Conservation (phyloP, 768 basidiomycete genomes). For the Lactarius vividus region DNA sequence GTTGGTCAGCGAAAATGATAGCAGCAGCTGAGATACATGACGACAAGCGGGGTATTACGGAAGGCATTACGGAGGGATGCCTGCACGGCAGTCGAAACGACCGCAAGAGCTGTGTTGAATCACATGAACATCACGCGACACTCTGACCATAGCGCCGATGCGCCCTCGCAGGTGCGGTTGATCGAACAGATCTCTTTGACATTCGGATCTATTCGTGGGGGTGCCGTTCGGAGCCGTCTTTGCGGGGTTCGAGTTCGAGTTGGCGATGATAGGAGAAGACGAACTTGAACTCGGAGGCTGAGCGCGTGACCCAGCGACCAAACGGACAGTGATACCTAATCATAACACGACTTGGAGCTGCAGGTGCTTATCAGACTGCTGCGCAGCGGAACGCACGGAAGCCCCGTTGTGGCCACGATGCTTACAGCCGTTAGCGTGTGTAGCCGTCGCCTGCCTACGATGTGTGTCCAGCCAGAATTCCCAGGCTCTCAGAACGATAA, state of each 20-base stretch:
- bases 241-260: neutral
- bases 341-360: neutral
- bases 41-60: neutral
- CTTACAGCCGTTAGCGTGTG: neutral
- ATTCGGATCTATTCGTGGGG: neutral
- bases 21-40: neutral
- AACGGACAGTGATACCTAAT: neutral
- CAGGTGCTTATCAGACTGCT: neutral
- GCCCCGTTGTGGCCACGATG: conserved; percentile 1
- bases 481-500: neutral
- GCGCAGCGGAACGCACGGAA: neutral
- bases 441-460: neutral
- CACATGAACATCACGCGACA: neutral
- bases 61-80: neutral
- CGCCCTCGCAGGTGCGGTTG: neutral
- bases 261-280: neutral
- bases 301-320: neutral
- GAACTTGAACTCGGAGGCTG: neutral
- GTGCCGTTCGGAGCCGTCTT: neutral
- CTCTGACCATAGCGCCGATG: neutral
- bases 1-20: neutral
- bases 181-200: neutral
- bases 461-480: neutral
- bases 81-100: neutral
- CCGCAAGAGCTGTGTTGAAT: neutral